Evolutionary conservation across 306 rosid species (phyloP), one percentile per base, ranked within the genome.

Genomic region (Spatholobus suberectus): DNA sequence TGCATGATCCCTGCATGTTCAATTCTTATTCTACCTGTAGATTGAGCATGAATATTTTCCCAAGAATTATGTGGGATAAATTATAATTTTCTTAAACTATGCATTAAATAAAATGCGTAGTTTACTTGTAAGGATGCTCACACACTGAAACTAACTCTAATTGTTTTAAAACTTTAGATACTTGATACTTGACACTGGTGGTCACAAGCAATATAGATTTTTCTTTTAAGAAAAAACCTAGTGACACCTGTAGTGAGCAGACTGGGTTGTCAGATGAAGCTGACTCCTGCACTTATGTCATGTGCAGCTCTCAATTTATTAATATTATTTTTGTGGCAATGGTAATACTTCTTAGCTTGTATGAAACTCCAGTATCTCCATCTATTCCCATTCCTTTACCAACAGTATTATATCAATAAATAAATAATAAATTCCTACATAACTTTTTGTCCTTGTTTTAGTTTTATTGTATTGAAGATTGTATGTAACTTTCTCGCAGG

Each of bases 401-500:
- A 15, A 72, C 37, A 41, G 29, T 51, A 40, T 46, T 32, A 77
- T 34, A 27, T 77, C 15, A 69, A 24, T 24, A 38, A 23, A 61
- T n/a, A 66, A 55, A 76, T 35, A 40, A 81, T 29, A 49, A 54
- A 72, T 71, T 85, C 59, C 59, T 32, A 55, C n/a, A 7, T 4
- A n/a, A 54, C 43, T n/a, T 82, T 68, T 59, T 57, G 20, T 44
- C 27, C 7, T n/a, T 34, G 63, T 44, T 81, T 81, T 9, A 41
- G 74, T 54, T 68, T 27, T 32, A 61, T 51, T 79, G 75, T 71
- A 49, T 70, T 85, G 79, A 68, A 59, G 83, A 21, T 51, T 82
- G 63, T 35, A 69, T 67, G 70, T 77, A 62, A 70, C 72, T 83
- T 54, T 82, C 72, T 78, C 66, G 9, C 97, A 96, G 99, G 98